Evolutionary conservation across 2,329 filamentous ascomycete species (phyloP), one percentile per base, ranked within the genome.

Genomic region (Fusarium staphyleae): DNA sequence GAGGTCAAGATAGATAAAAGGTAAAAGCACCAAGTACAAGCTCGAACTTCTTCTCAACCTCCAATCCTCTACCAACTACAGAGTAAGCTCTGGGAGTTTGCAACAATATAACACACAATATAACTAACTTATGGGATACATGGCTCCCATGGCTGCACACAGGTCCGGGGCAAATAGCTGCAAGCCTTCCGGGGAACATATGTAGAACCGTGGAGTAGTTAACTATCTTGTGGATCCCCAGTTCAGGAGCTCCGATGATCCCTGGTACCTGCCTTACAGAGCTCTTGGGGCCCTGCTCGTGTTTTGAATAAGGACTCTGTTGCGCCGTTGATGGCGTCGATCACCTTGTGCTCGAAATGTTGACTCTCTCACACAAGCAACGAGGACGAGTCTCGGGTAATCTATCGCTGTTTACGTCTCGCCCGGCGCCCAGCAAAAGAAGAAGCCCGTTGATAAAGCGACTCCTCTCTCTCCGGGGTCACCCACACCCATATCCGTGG

Each of bases 181-280:
- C 54, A 65, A 55, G 55, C 54, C 58, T 60, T 55, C 60, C 48
- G 55, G 65, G 62, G 64, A 60, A 54, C 54, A 54, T 53, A 57
- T 64, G 62, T n/a, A n/a, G 55, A 58, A 55, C 49, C 55, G 55
- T 48, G 62, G 57, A 64, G 54, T 55, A n/a, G n/a, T n/a, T n/a
- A n/a, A n/a, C n/a, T n/a, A 55, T 50, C 52, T 24, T 62, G 55
- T 67, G 64, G 64, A 55, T 48, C 46, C n/a, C 55, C 33, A 41
- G 29, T 24, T 48, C 49, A 57, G 48, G 39, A 54, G 51, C 52
- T 56, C 45, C 47, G 47, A 54, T 47, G 34, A 63, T 52, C 44
- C 55, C 59, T 46, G 44, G 43, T 24, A 39, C 26, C 36, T 24
- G 39, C 26, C 36, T 47, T 41, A 22, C 34, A 58, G 26, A 37